Base-by-base conservation (phyloP, 768 basidiomycete species). In the Dioszegia hungarica region DNA sequence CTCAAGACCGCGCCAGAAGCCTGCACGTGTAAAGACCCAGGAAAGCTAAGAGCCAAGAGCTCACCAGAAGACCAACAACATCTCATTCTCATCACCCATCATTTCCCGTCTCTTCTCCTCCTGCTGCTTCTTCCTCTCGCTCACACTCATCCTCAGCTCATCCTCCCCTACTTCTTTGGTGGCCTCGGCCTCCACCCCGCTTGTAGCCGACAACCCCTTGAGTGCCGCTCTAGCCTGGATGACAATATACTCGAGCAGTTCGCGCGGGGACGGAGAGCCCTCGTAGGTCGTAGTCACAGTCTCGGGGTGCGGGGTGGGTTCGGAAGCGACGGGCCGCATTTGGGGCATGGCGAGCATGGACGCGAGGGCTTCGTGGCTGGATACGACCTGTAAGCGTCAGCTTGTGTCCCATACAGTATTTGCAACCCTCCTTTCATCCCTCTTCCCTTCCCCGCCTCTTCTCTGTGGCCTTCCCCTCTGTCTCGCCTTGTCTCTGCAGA, bases 281-380 rank as follows among this genome's bases (percentile, higher is more conserved):
- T 94, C 93, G 70, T 95, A 97, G 46, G 88, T 75, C 57, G 93
- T 85, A 24, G 56, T 36, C 27, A 53, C 34, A 4, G 41, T 49
- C 11, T 57, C 41, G 10, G 55, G 56, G 19, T 24, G 22, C 9
- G 57, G 61, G 5, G 43, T 8, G 2, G 56, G 46, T 14, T 29
- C n/a, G 14, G 39, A 27, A n/a, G 25, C 19, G 31, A 19, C 40
- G 1, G 62, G 54, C 10, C 90, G 84, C 57, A 86, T 82, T 51
- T 69, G 66, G 5, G 91, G 90, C 90, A 93, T 94, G 1, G 89
- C 90, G 84, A 94, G 89, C 87, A 93, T 92, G 59, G 88, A 89
- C 15, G 90, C 90, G 37, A 95, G 77, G 5, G 90, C 87, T 79
- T 94, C 93, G 61, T 95, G 92, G 63, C 86, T 86, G 5, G 91